Evolutionary conservation across 116 monocot species (phyloP).

Genomic region (Posidonia oceanica): DNA sequence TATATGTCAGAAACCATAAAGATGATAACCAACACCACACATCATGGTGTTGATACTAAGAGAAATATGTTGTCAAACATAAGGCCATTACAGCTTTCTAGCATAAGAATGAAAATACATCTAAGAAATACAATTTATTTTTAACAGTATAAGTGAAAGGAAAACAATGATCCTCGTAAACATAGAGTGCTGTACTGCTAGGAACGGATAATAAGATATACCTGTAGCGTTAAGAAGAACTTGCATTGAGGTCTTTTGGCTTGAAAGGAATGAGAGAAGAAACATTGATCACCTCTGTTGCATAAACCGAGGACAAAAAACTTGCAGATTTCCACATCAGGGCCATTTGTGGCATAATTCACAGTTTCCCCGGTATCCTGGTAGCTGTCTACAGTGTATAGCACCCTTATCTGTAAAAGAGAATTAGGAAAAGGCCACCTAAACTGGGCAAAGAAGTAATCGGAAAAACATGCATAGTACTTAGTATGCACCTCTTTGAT

Average conservation of each 20-base stretch:
- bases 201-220: conserved; percentile 6
- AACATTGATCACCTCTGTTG: conserved; percentile 38
- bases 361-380: conserved; percentile 4
- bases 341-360: neutral
- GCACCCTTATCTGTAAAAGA: conserved; percentile 34
- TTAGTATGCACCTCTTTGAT: conserved; percentile 42
- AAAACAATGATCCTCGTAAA: too few relatives aligned
- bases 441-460: neutral
- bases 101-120: too few relatives aligned
- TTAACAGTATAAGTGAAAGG: too few relatives aligned
- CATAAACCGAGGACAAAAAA: conserved; percentile 50
- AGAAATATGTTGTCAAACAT: too few relatives aligned
- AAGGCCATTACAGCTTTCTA: too few relatives aligned
- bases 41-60: too few relatives aligned
- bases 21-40: too few relatives aligned
- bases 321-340: conserved; percentile 18
- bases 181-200: too few relatives aligned
- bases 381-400: conserved; percentile 14
- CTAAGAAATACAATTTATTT: too few relatives aligned
- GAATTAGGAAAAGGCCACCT: neutral
- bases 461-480: neutral
- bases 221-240: conserved; percentile 65
- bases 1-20: too few relatives aligned
- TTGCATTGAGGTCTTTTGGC: conserved; percentile 60
- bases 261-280: conserved; percentile 56